phyloP scores from a whole-genome alignment of 208 protist species.

The Crithidia bombi region DNA sequence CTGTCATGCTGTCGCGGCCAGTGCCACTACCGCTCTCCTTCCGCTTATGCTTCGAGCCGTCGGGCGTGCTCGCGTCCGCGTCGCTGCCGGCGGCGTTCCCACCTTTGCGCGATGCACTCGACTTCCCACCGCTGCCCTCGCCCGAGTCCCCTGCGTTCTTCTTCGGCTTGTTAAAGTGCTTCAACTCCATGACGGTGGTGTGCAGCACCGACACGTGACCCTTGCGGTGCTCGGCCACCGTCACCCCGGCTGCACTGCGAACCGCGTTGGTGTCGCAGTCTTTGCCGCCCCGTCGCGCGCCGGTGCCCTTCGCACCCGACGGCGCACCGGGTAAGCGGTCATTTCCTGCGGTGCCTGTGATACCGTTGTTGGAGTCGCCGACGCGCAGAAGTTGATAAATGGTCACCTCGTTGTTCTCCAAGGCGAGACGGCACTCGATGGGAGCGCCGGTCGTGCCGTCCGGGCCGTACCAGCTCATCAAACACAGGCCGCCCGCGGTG shows the following conservation, averaged over 20 bases:
- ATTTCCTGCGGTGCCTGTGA: neutral
- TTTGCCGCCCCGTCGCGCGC: neutral
- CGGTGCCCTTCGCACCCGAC: neutral
- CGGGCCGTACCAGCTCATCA: conserved; percentile 42
- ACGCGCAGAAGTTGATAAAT: conserved; percentile 48
- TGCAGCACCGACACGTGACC: conserved; percentile 26
- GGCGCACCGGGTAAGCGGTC: neutral
- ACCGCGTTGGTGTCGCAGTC: conserved; percentile 10
- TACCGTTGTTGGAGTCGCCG: neutral
- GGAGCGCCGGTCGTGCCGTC: conserved; percentile 30
- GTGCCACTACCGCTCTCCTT: conserved; percentile 4
- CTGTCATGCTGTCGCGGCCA: neutral
- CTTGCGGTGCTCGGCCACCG: conserved; percentile 33
- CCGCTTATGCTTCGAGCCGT: neutral
- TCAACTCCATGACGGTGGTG: conserved; percentile 42
- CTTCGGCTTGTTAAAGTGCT: conserved; percentile 35
- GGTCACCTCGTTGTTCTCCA: conserved; percentile 34
- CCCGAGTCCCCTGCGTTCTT: neutral
- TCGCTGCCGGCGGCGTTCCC: neutral
- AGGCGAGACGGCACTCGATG: conserved; percentile 41
- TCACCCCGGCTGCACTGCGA: conserved; percentile 20
- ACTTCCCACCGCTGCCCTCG: neutral
- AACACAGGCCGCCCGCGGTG: conserved; percentile 33
- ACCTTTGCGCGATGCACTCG: neutral
- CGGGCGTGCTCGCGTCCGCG: neutral